Conservation (phyloP, 106 monocot species). For the Acorus calamus region DNA sequence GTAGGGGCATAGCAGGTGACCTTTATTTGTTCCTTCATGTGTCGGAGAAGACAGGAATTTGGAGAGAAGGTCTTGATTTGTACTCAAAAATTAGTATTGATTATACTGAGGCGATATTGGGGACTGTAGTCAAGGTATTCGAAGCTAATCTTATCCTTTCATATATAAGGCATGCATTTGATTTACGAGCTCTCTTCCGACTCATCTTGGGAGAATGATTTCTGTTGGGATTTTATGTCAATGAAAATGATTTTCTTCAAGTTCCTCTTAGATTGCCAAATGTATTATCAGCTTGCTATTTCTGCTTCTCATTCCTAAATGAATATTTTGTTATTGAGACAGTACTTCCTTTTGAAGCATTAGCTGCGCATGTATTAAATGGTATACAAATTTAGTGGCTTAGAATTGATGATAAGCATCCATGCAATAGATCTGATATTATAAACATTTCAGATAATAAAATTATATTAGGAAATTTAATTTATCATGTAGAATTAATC, state of each 20-base stretch:
- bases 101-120: conserved; percentile 91
- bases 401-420: background rate
- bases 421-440: conserved; percentile 1
- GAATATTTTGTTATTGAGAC: too few species aligned
- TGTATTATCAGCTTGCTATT: too few species aligned
- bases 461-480: too few species aligned
- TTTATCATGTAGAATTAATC: background rate
- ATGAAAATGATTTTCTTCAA: too few species aligned
- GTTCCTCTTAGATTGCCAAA: too few species aligned
- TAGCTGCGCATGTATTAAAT: too few species aligned
- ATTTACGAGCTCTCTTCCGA: background rate
- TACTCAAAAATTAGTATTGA: conserved; percentile 65
- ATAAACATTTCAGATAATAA: background rate
- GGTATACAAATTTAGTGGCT: too few species aligned
- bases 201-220: too few species aligned
- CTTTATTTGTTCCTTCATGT: conserved; percentile 75
- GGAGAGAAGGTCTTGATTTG: conserved; percentile 69
- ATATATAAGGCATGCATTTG: background rate
- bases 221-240: too few species aligned
- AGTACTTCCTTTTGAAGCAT: too few species aligned
- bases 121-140: conserved; percentile 66
- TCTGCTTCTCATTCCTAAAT: too few species aligned
- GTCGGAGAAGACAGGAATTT: conserved; percentile 64
- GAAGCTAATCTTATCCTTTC: background rate
- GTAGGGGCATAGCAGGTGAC: conserved; percentile 60